Evolutionary conservation across 805 yeast genomes (phyloP).

Genomic region (Starmerella asiatica): DNA sequence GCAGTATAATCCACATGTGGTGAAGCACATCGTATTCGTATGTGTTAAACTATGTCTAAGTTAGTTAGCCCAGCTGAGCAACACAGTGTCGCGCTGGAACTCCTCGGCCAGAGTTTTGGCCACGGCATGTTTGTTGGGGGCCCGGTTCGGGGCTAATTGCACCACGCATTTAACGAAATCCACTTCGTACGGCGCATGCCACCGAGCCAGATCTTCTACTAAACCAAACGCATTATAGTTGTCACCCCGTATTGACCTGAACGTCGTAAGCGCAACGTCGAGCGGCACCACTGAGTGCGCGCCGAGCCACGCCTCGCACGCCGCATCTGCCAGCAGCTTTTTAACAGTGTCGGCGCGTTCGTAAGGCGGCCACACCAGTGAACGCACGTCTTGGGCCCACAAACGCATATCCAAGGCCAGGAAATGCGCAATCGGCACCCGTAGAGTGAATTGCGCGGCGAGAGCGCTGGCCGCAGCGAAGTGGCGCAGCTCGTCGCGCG

Average conservation of each 20-base stretch:
- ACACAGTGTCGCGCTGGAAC: conserved; percentile 7
- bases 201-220: conserved; percentile 6
- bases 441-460: not conserved
- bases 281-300: conserved; percentile 5
- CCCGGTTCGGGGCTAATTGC: not conserved
- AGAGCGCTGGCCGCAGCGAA: conserved; percentile 6
- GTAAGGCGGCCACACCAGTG: not conserved
- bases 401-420: conserved; percentile 1
- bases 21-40: too few relatives aligned
- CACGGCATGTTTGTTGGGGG: not conserved
- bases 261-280: not conserved
- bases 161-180: conserved; percentile 4
- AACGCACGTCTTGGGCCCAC: conserved; percentile 1
- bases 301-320: conserved; percentile 6
- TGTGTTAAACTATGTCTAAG: too few relatives aligned
- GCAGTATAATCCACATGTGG: too few relatives aligned
- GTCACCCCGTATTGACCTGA: not conserved
- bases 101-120: conserved; percentile 2
- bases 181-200: conserved; percentile 10
- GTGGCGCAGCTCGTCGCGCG: conserved; percentile 4
- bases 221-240: conserved; percentile 4
- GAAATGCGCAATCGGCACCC: not conserved
- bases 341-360: not conserved
- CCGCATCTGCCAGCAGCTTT: not conserved
- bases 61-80: conserved; percentile 10